Evolutionary conservation across 306 rosid species (phyloP), one percentile per base, ranked within the genome.

Genomic region (Trifolium dubium): DNA sequence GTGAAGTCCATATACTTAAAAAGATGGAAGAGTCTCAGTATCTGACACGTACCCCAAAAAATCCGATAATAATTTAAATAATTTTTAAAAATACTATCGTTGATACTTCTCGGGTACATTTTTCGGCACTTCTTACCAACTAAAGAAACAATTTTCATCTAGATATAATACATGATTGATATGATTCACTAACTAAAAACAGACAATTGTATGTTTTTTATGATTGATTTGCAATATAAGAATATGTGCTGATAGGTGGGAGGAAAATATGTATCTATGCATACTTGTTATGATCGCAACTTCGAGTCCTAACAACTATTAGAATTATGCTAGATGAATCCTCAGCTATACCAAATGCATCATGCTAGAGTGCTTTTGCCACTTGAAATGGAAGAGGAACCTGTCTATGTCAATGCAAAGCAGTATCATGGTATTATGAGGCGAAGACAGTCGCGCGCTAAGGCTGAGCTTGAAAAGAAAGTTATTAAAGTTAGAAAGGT

Each of bases 371-470:
- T 92, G 91, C 88, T 90, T 69, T 87, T 92, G 85, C 98, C 95
- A 10, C 90, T 84, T 77, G 90, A 90, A 67, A 88, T 88, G 92
- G 95, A 88, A 85, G 96, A 89, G 72, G 98, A 87, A 75, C 96
- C 98, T 74, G 98, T 92, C 60, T 89, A 87, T 79, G 98, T 92
- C 39, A 92, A 92, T 76, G 97, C 98, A 46, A 92, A 92, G 83
- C 98, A 92, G 79, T 92, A 92, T 81, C 92, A 92, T 85, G 98
- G 98, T 54, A 90, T 92, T 76, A 75, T 92, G 80, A 82, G 98
- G 75, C 83, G 98, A 77, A 86, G 98, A 77, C 95, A 89, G 73
- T 88, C 97, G 6, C 98, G 98, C 43, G 95, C 98, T 23, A 92
- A 92, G 80, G 91, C 95, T 18, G 95, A 92, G 82, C 88, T 88